Evolutionary conservation across 1,139 yeast genomes (phyloP), one percentile per base, ranked within the genome.

Genomic region (Kazachstania sp.): DNA sequence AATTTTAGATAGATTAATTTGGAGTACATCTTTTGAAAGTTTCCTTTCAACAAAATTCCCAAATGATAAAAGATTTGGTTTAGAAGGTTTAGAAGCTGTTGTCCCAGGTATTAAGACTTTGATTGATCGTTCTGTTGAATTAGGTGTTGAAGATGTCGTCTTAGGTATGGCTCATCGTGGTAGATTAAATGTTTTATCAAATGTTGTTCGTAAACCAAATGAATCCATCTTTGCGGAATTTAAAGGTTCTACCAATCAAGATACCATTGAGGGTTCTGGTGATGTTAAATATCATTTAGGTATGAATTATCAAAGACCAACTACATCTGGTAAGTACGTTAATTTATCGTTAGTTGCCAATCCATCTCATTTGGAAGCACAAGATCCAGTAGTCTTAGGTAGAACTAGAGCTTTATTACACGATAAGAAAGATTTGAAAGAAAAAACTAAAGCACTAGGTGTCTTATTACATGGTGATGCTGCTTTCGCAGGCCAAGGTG

Each of bases 111-210:
- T 92, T 78, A 92, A 92, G 74, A 86, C 97, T 45, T 71, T 92
- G 67, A 90, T 92, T 66, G 99, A 92, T 70, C 82, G 90, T 55
- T 79, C 96, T 41, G 97, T 90, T 46, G 97, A 88, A 58, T 72
- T 74, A 53, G 99, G 99, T 61, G 83, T 90, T 50, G 97, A 90
- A 71, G 97, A 92, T 67, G 81, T 92, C 53, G 95, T 92, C 62
- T 84, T 94, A 61, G 99, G 99, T 74, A 92, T 92, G 98, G 97
- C 99, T 49, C 98, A 92, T 72, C 87, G 99, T 79, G 99, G 99
- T 72, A 84, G 99, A 75, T 78, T 92, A 64, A 92, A 92, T 70
- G 90, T 92, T 84, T 79, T 92, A 71, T 87, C 97, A 51, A 92
- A 92, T 72, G 98, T 92, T 63, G 97, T 92, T 45, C 86, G 98